These are phyloP conservation scores for Microbotryum intermedium DNA, from an alignment of 1,284 basidiomycete species.

Conservation along the genomic window DNA sequence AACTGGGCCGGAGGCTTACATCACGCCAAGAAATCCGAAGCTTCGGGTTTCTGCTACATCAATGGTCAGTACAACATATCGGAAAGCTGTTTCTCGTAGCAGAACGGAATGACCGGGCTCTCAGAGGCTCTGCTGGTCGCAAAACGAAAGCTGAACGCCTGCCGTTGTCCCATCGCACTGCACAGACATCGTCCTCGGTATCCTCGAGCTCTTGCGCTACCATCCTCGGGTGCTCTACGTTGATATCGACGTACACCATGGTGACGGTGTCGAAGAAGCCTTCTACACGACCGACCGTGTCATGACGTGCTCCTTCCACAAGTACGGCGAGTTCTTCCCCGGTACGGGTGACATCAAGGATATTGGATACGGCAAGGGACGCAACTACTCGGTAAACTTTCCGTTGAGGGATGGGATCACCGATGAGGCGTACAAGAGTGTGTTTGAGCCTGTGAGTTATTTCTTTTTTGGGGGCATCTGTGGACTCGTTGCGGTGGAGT, in stretches of 20 bases:
- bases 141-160: conserved; percentile 1
- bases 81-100: conserved; percentile 10
- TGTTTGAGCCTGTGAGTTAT: conserved; percentile 80
- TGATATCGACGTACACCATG: conserved; percentile 98
- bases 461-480: too few relatives aligned
- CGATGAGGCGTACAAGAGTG: conserved; percentile 88
- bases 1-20: conserved; percentile 99
- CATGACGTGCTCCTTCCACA: conserved; percentile 98
- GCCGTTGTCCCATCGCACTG: too few relatives aligned
- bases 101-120: neutral
- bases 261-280: conserved; percentile 98
- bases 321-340: conserved; percentile 99
- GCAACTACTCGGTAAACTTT: conserved; percentile 89
- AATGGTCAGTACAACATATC: conserved; percentile 57
- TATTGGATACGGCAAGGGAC: conserved; percentile 83
- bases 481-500: too few relatives aligned
- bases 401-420: conserved; percentile 91
- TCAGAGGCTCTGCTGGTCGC: conserved; percentile 9
- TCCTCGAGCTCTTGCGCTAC: conserved; percentile 89
- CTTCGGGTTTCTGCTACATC: conserved; percentile 97
- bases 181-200: conserved; percentile 89
- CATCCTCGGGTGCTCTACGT: conserved; percentile 94
- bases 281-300: conserved; percentile 99
- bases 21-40: conserved; percentile 97
- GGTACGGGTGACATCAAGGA: conserved; percentile 95